Conservation (phyloP, 164 flowering plant species). For the Vitis cinerea region DNA sequence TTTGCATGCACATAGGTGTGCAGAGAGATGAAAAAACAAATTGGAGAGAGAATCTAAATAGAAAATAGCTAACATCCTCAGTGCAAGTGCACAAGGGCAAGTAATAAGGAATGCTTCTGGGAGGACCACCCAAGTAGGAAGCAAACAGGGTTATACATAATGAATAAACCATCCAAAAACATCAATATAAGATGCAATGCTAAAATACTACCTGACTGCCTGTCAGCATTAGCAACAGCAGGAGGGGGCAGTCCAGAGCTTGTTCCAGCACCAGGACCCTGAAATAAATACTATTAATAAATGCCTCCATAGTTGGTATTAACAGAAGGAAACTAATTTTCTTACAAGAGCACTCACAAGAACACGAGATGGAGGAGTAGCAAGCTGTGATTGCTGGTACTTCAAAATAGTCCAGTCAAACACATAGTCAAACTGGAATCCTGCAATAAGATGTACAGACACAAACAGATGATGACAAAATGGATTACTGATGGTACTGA, state of each 20-base stretch:
- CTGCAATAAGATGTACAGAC: conserved; percentile 26
- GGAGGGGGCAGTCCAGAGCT: conserved; percentile 68
- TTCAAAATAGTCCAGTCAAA: conserved; percentile 92
- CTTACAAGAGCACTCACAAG: conserved; percentile 37
- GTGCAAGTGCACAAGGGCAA: background rate
- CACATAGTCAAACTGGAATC: conserved; percentile 90
- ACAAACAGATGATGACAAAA: too few relatives aligned
- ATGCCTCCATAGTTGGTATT: background rate
- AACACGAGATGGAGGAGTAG: conserved; percentile 64
- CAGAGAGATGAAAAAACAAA: background rate
- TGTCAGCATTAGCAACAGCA: conserved; percentile 45
- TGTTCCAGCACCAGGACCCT: conserved; percentile 70
- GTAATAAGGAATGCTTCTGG: background rate
- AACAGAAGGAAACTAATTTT: background rate
- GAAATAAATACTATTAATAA: conserved; percentile 6
- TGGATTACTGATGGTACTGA: background rate
- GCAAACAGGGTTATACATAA: background rate
- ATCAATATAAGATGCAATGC: background rate
- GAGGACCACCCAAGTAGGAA: too few relatives aligned
- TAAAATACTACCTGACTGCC: conserved; percentile 47
- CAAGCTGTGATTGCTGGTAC: conserved; percentile 84
- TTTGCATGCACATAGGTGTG: too few relatives aligned
- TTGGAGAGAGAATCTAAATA: background rate
- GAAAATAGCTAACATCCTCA: background rate
- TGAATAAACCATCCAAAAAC: background rate